Conservation (phyloP, 768 basidiomycete species). For the Crassisporium funariophilum region DNA sequence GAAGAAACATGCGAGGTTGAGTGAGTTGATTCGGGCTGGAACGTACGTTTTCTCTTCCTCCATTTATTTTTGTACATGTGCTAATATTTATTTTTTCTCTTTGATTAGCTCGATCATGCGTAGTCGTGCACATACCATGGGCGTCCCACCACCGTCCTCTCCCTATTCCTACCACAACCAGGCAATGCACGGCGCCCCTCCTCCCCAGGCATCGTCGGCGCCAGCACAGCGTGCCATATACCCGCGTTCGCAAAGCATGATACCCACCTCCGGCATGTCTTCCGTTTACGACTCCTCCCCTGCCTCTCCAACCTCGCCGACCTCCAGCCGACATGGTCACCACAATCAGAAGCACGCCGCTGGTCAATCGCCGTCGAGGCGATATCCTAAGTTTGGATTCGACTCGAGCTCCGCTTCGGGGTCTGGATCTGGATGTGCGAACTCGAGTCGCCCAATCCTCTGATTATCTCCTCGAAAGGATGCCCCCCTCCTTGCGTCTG, state of each 20-base stretch:
- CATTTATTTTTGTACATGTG: slow-evolving; percentile 5
- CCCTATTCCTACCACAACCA: too few relatives aligned
- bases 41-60: slow-evolving; percentile 37
- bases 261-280: background rate
- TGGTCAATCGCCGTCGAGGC: too few relatives aligned
- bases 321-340: too few relatives aligned
- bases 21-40: slow-evolving; percentile 56
- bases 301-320: background rate
- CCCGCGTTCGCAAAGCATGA: background rate
- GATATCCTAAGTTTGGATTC: too few relatives aligned
- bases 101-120: slow-evolving; percentile 18
- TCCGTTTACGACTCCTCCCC: background rate
- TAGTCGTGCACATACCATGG: slow-evolving; percentile 25
- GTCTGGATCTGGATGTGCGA: too few relatives aligned
- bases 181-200: too few relatives aligned
- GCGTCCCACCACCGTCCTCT: slow-evolving; percentile 2
- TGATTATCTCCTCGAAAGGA: too few relatives aligned
- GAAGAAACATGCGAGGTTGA: slow-evolving; percentile 49
- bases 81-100: background rate
- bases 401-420: too few relatives aligned
- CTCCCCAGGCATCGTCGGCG: background rate
- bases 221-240: background rate
- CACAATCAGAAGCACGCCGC: too few relatives aligned
- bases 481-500: too few relatives aligned
- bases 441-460: too few relatives aligned